These are phyloP conservation scores for Suillus hirtellus DNA, from an alignment of 768 basidiomycete species.

Conservation along the genomic window DNA sequence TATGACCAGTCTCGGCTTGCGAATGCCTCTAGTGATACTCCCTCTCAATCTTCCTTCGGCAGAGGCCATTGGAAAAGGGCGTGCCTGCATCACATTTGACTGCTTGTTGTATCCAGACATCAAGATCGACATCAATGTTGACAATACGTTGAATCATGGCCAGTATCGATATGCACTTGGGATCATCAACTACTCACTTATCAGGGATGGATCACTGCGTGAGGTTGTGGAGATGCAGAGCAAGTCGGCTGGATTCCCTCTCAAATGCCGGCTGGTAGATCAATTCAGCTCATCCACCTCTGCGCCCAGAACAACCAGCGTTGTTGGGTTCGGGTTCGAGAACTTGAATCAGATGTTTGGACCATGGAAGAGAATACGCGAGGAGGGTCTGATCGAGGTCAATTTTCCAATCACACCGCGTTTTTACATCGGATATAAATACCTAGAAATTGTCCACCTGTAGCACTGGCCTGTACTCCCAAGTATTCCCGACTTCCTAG, in stretches of 20 bases:
- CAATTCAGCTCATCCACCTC: not conserved
- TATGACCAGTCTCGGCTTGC: not conserved
- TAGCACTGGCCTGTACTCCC: not conserved
- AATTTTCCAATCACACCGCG: not conserved
- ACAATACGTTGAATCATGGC: not conserved
- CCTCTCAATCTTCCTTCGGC: not conserved
- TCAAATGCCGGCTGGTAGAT: not conserved
- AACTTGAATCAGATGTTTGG: not conserved
- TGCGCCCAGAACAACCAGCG: not conserved
- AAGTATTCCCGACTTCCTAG: too few relatives aligned
- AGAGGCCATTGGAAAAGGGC: not conserved
- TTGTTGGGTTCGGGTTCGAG: not conserved
- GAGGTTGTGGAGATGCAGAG: not conserved
- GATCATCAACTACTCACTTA: constrained; percentile 1
- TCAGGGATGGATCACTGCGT: not conserved
- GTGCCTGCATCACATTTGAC: not conserved
- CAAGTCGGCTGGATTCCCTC: not conserved
- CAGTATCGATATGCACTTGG: not conserved
- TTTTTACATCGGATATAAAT: not conserved
- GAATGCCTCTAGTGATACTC: not conserved
- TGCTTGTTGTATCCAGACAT: not conserved
- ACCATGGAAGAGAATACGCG: not conserved
- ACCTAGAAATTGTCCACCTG: not conserved
- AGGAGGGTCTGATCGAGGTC: not conserved
- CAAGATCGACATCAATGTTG: not conserved